Conservation (phyloP, 192 early-diverging fungal species). For the Backusella sp. region DNA sequence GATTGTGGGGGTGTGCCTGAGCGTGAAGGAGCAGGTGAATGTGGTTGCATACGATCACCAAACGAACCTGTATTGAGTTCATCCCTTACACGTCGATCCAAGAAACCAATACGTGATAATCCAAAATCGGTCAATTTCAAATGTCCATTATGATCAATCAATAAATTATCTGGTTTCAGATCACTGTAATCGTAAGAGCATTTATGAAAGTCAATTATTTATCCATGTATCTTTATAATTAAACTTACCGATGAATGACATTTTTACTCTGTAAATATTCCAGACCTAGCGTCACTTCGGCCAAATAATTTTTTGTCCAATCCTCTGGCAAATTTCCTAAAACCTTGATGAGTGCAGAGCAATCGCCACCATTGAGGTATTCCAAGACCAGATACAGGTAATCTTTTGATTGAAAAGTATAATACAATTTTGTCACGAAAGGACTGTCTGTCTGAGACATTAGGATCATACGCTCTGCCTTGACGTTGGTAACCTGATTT, state of each 20-base stretch:
- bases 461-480: constrained; percentile 83
- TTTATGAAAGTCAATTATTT: no score
- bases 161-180: constrained; percentile 81
- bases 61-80: constrained; percentile 36
- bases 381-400: constrained; percentile 89
- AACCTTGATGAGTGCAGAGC: constrained; percentile 76
- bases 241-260: constrained; percentile 75
- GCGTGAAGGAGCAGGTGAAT: constrained; percentile 32
- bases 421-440: constrained; percentile 82
- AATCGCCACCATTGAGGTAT: constrained; percentile 88
- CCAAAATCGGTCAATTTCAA: constrained; percentile 91
- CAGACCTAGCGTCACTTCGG: constrained; percentile 83
- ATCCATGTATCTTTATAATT: not conserved
- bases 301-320: constrained; percentile 83
- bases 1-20: constrained; percentile 35
- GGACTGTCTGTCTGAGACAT: constrained; percentile 82
- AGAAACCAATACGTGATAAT: constrained; percentile 80
- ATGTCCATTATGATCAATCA: constrained; percentile 86
- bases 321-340: constrained; percentile 73
- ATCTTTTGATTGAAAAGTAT: constrained; percentile 80
- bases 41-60: constrained; percentile 1
- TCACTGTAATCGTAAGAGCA: constrained; percentile 50
- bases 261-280: constrained; percentile 79
- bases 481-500: constrained; percentile 90
- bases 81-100: constrained; percentile 71